phyloP scores from a whole-genome alignment of 352 stramenopile species.

The Pythium grandisporangium region DNA sequence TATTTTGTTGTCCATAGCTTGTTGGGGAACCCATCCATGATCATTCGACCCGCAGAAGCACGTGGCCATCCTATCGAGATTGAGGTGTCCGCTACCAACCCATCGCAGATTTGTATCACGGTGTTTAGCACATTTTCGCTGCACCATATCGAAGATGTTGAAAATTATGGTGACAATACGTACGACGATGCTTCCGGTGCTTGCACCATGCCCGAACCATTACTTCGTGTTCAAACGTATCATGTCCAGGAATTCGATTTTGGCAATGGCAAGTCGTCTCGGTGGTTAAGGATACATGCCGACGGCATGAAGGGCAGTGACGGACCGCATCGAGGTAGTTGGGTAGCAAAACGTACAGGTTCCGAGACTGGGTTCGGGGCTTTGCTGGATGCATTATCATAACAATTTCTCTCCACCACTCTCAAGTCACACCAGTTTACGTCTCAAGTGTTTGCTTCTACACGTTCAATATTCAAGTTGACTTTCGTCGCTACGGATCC shows the following conservation, averaged over 20 bases:
- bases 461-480: too few species aligned
- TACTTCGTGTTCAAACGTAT: constrained; percentile 54
- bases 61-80: constrained; percentile 67
- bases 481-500: not conserved
- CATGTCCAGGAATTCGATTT: constrained; percentile 82
- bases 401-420: constrained; percentile 2
- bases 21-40: constrained; percentile 57
- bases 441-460: too few species aligned
- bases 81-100: constrained; percentile 40
- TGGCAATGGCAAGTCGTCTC: constrained; percentile 48
- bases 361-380: constrained; percentile 23
- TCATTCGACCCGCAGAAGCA: constrained; percentile 64
- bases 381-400: constrained; percentile 22
- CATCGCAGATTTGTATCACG: constrained; percentile 61
- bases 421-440: too few species aligned
- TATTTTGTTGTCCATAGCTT: constrained; percentile 75
- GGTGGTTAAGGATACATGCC: constrained; percentile 49
- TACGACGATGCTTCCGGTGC: constrained; percentile 18
- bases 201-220: constrained; percentile 31
- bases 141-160: constrained; percentile 69
- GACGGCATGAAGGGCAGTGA: constrained; percentile 48
- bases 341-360: constrained; percentile 10
- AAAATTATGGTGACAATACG: constrained; percentile 48
- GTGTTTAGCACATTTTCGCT: constrained; percentile 74
- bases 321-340: constrained; percentile 1